A percentile compares a stretch with the other conserved stretches of the same genome.
Conservation (phyloP, 331 rosid genomes). For the Prunus yedoensis region DNA sequence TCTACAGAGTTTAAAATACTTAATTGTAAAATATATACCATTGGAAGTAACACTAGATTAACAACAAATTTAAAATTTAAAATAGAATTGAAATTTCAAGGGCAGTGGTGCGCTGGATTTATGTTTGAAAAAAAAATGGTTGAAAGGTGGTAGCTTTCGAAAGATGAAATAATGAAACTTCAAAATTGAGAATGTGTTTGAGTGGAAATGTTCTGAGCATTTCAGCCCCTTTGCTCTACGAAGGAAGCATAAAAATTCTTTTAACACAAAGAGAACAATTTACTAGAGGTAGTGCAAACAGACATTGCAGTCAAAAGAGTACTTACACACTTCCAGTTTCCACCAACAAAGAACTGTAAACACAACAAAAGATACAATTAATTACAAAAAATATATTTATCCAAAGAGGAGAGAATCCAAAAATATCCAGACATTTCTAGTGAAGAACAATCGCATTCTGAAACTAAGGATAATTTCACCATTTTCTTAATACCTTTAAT, state of each 20-base stretch:
- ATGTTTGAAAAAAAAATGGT: background rate
- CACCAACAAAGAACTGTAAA: slow-evolving; percentile 97
- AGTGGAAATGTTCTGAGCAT: too few relatives aligned
- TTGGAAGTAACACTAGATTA: background rate
- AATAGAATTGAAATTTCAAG: background rate
- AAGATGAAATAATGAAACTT: background rate
- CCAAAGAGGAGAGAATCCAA: background rate
- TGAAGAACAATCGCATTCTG: background rate
- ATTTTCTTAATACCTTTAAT: background rate
- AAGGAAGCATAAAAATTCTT: background rate
- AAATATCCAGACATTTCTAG: background rate
- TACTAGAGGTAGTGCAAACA: background rate
- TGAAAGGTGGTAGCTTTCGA: background rate
- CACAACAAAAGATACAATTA: slow-evolving; percentile 31
- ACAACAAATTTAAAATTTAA: background rate
- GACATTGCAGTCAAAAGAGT: background rate
- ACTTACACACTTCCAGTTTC: slow-evolving; percentile 99
- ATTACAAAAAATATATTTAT: background rate
- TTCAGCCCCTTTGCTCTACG: background rate
- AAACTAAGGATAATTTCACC: background rate
- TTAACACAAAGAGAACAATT: background rate
- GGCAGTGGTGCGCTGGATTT: background rate
- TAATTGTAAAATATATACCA: background rate
- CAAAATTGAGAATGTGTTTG: background rate
- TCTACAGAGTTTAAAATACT: background rate